Base-by-base conservation (phyloP, 78 protist species). In the Guillardia theta region DNA sequence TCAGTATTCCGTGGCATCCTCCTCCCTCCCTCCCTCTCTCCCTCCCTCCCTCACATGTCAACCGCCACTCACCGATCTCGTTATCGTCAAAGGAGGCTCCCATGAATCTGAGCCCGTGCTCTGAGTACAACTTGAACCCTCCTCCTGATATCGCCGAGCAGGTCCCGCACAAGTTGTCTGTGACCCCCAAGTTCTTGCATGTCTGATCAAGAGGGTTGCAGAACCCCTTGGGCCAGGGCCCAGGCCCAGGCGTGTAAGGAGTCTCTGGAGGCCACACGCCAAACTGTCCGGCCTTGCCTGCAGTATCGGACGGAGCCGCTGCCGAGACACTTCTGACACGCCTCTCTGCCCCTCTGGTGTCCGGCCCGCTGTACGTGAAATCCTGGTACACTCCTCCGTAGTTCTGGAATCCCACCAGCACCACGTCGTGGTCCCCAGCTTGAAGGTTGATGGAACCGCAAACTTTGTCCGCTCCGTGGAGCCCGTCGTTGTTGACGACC, bases 321-420 rank as follows among this genome's bases (percentile, higher is more conserved):
- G n/a, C n/a, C n/a, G n/a, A n/a, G n/a, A n/a, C n/a, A n/a, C n/a
- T n/a, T n/a, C n/a, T n/a, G n/a, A n/a, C n/a, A n/a, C n/a, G n/a
- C n/a, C n/a, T n/a, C n/a, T n/a, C n/a, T n/a, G n/a, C n/a, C n/a
- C n/a, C n/a, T n/a, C n/a, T n/a, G 21, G 90, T 78, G 8, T 78
- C 90, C 48, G 90, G 90, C 43, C 90, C 90, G 24, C 53, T 15
- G 90, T 78, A 78, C 48, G 90, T 78, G 44, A 70, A 36, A 64
- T 19, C 78, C 78, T 64, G 78, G 78, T 70, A 70, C 50, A 78
- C 1, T 18, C 90, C 90, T 2, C 90, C 90, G 3, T 6, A 18
- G 90, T 78, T 78, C 90, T 78, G 90, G 90, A 78, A 78, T 5
- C 90, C 90, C 53, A 78, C 90, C 15, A 78, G 46, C 33, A 12